These are phyloP conservation scores for Penicillium frequentans DNA, from an alignment of 2,329 filamentous ascomycete genomes.

Conservation along the genomic window DNA sequence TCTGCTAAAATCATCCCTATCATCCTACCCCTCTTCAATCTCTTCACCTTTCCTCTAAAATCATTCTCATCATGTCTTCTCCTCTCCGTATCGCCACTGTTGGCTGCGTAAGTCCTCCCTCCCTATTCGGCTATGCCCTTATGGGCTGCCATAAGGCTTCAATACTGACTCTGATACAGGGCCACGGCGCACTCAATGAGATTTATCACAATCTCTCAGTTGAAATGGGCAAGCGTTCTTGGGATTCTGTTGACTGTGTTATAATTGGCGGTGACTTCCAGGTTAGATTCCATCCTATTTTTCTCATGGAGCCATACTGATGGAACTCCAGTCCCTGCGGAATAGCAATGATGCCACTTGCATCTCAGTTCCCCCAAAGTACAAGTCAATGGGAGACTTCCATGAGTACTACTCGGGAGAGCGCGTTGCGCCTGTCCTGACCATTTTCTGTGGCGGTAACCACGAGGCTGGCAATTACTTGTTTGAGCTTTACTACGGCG, in stretches of 20 bases:
- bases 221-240: constrained; percentile 68
- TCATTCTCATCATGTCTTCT: neutral
- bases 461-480: constrained; percentile 91
- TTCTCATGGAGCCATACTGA: neutral
- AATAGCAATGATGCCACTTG: constrained; percentile 84
- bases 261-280: constrained; percentile 98
- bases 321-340: constrained; percentile 65
- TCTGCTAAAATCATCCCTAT: neutral
- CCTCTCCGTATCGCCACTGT: constrained; percentile 74
- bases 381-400: constrained; percentile 85
- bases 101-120: constrained; percentile 68
- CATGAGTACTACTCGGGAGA: constrained; percentile 87
- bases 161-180: neutral
- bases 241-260: constrained; percentile 81
- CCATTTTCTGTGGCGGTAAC: constrained; percentile 90
- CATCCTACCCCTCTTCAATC: constrained; percentile 9
- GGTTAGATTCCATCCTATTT: constrained; percentile 46
- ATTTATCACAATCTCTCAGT: constrained; percentile 80
- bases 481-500: constrained; percentile 92
- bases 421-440: constrained; percentile 78
- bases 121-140: neutral
- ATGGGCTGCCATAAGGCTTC: neutral
- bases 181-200: constrained; percentile 85
- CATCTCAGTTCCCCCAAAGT: constrained; percentile 88
- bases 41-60: neutral